These are phyloP conservation scores for Saccharomycopsis hybrid DNA, from an alignment of 1,139 yeast species.

Conservation along the genomic window DNA sequence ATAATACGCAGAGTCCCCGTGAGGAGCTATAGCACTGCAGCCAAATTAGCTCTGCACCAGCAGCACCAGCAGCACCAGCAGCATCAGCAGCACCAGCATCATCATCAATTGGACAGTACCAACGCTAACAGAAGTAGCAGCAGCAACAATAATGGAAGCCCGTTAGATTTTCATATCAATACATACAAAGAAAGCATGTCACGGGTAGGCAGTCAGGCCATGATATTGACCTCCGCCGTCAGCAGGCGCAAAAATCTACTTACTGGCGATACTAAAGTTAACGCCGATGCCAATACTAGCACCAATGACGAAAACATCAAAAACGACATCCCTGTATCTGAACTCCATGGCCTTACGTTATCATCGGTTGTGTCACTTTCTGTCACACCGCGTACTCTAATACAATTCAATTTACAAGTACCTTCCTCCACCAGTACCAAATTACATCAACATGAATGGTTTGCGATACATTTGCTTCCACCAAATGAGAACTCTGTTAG, in stretches of 20 bases:
- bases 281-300: slow-evolving; percentile 12
- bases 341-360: slow-evolving; percentile 65
- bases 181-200: slow-evolving; percentile 27
- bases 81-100: no score
- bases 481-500: slow-evolving; percentile 45
- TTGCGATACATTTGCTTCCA: slow-evolving; percentile 73
- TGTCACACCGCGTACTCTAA: slow-evolving; percentile 61
- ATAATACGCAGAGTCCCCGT: no score
- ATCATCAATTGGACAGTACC: no score
- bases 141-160: no score
- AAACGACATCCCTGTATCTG: no score
- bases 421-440: slow-evolving; percentile 73
- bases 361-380: slow-evolving; percentile 79
- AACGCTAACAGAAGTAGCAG: no score
- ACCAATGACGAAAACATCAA: no score
- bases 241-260: slow-evolving; percentile 14
- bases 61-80: no score
- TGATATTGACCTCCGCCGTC: slow-evolving; percentile 35
- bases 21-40: no score
- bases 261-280: slow-evolving; percentile 22
- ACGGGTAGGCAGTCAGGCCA: slow-evolving; percentile 34
- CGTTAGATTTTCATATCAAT: background rate
- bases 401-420: slow-evolving; percentile 75
- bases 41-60: no score
- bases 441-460: slow-evolving; percentile 45